These are phyloP conservation scores for Phyllosticta capitalensis DNA, from an alignment of 2,329 filamentous ascomycete genomes.

Conservation along the genomic window DNA sequence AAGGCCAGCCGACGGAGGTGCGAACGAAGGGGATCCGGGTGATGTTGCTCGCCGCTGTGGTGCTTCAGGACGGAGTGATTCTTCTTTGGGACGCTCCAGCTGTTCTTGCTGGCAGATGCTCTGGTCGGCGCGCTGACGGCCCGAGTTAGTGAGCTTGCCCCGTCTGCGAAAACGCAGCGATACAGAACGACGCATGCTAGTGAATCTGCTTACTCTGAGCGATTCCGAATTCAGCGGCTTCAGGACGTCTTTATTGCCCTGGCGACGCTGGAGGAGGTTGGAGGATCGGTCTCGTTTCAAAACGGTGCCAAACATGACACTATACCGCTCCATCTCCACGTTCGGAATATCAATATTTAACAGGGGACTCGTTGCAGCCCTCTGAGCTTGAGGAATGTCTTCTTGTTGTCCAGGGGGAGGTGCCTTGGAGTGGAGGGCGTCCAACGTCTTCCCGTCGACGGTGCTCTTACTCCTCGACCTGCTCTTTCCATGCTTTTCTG, in stretches of 20 bases:
- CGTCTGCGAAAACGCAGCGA: not conserved
- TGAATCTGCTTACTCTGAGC: slow-evolving; percentile 20
- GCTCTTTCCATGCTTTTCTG: slow-evolving; percentile 5
- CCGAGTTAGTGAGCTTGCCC: not conserved
- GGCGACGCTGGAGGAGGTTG: slow-evolving; percentile 26
- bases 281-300: slow-evolving; percentile 39
- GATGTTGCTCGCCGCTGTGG: slow-evolving; percentile 26
- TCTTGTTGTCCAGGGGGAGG: slow-evolving; percentile 13
- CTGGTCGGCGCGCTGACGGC: slow-evolving; percentile 1
- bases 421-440: slow-evolving; percentile 16
- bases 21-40: slow-evolving; percentile 18
- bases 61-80: slow-evolving; percentile 13
- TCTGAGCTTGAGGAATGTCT: not conserved
- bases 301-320: slow-evolving; percentile 80
- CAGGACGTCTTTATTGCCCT: slow-evolving; percentile 24
- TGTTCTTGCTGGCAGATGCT: slow-evolving; percentile 13
- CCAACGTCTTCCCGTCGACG: slow-evolving; percentile 10
- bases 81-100: slow-evolving; percentile 8
- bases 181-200: slow-evolving; percentile 6
- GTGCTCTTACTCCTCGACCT: slow-evolving; percentile 10
- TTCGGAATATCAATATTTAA: slow-evolving; percentile 74
- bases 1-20: not conserved
- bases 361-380: slow-evolving; percentile 20
- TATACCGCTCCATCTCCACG: slow-evolving; percentile 78
- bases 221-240: slow-evolving; percentile 25